Evolutionary conservation across 148 eudicot genomes (phyloP).

Genomic region (Salicornia ramosissima): DNA sequence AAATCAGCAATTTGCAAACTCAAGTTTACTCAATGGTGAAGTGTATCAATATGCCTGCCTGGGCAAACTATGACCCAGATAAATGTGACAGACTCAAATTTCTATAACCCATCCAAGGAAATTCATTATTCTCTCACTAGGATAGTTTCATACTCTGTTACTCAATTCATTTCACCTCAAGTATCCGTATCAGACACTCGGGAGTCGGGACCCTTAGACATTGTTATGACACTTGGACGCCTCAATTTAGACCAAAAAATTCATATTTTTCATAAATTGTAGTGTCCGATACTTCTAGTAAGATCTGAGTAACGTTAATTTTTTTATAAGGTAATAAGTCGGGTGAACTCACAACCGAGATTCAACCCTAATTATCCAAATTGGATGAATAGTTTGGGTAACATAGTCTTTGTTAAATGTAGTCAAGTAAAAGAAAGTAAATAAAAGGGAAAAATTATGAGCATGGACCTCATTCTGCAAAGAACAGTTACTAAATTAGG

Average conservation of each 20-base stretch:
- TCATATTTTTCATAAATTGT: no score
- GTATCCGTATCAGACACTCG: no score
- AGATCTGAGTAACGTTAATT: no score
- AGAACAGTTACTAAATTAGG: background rate
- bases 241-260: no score
- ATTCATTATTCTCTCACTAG: background rate
- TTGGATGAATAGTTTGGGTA: no score
- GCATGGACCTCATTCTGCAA: background rate
- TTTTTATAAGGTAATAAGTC: no score
- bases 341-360: no score
- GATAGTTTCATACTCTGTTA: background rate
- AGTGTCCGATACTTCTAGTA: no score
- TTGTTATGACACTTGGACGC: no score
- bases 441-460: background rate
- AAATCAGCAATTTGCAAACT: background rate
- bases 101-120: background rate
- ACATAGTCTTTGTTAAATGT: background rate
- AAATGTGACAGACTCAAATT: background rate
- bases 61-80: background rate
- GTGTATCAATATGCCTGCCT: background rate
- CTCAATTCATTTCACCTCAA: no score
- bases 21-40: background rate
- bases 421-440: background rate
- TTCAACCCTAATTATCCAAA: no score
- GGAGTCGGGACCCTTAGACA: no score